A percentile compares a stretch with the other conserved stretches of the same genome.
phyloP scores from a whole-genome alignment of 2,329 filamentous ascomycete species.

The Coniella lustricola region DNA sequence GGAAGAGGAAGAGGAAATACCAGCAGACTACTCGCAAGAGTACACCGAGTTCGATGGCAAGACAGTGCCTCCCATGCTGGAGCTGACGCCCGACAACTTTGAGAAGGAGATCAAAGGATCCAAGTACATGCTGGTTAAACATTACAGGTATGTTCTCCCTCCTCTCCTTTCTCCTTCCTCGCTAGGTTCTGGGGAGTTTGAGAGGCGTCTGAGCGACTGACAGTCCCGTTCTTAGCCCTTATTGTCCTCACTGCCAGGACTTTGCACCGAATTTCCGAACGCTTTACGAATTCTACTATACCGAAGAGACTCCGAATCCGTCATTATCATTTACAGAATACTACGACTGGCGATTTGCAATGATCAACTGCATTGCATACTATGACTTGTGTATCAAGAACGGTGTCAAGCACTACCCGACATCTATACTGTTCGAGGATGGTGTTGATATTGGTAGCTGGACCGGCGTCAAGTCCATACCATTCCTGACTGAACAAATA shows the following conservation, averaged over 20 bases:
- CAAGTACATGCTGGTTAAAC: constrained; percentile 52
- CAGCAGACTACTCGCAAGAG: constrained; percentile 27
- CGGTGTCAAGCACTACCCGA: constrained; percentile 64
- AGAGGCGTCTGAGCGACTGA: constrained; percentile 22
- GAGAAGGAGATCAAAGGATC: constrained; percentile 47
- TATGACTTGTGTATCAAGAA: constrained; percentile 69
- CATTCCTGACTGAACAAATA: constrained; percentile 59
- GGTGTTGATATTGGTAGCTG: constrained; percentile 60
- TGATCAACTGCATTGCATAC: constrained; percentile 77
- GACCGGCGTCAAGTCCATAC: constrained; percentile 61
- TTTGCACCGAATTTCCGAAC: constrained; percentile 87
- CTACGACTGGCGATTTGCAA: constrained; percentile 85
- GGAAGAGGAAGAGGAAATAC: constrained; percentile 29
- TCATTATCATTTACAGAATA: constrained; percentile 63
- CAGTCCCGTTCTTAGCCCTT: constrained; percentile 36
- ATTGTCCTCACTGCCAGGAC: constrained; percentile 65
- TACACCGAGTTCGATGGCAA: constrained; percentile 60
- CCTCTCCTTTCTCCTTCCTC: not conserved
- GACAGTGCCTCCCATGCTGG: constrained; percentile 56
- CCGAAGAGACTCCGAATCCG: constrained; percentile 62
- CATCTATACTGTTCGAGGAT: constrained; percentile 72
- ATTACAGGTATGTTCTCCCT: constrained; percentile 52
- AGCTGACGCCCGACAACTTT: constrained; percentile 52
- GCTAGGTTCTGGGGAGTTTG: constrained; percentile 1
- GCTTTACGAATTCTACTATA: constrained; percentile 90